phyloP scores from a whole-genome alignment of 768 basidiomycete species.

The Boletus pseudo-olivaceus region DNA sequence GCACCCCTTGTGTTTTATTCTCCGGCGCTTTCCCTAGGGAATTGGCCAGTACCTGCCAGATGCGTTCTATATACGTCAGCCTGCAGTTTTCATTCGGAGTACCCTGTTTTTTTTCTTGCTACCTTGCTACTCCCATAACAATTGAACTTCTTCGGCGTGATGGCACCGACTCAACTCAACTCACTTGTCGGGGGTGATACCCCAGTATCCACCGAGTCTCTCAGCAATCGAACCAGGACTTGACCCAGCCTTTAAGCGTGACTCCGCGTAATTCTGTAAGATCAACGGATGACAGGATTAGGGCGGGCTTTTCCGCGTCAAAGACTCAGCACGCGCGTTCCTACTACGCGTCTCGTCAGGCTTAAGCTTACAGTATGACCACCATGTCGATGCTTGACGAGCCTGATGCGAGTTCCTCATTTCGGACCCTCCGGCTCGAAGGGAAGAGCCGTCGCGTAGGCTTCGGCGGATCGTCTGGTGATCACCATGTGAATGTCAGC shows the following conservation, averaged over 20 bases:
- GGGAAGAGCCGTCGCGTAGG: too few relatives aligned
- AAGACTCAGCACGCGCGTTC: slow-evolving; percentile 2
- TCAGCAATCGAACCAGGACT: too few relatives aligned
- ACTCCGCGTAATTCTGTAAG: too few relatives aligned
- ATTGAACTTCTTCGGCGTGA: background rate
- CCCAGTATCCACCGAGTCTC: too few relatives aligned
- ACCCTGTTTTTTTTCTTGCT: background rate
- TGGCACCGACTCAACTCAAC: background rate
- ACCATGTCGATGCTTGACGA: slow-evolving; percentile 43
- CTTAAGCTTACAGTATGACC: background rate
- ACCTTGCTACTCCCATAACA: background rate
- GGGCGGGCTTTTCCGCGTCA: slow-evolving; percentile 35
- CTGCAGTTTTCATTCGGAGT: slow-evolving; percentile 3
- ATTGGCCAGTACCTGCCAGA: too few relatives aligned
- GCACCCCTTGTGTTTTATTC: too few relatives aligned
- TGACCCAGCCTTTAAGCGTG: too few relatives aligned
- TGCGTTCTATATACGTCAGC: background rate
- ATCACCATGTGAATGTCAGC: slow-evolving; percentile 95
- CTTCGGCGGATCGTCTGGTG: too few relatives aligned
- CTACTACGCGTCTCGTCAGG: slow-evolving; percentile 7
- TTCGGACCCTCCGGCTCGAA: slow-evolving; percentile 61
- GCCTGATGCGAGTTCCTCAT: slow-evolving; percentile 75
- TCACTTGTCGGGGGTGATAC: background rate
- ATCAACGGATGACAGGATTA: slow-evolving; percentile 12
- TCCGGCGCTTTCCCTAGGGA: too few relatives aligned